Evolutionary conservation across 768 basidiomycete species (phyloP), one percentile per base, ranked within the genome.

Genomic region (Hemileccinum rubropunctum): DNA sequence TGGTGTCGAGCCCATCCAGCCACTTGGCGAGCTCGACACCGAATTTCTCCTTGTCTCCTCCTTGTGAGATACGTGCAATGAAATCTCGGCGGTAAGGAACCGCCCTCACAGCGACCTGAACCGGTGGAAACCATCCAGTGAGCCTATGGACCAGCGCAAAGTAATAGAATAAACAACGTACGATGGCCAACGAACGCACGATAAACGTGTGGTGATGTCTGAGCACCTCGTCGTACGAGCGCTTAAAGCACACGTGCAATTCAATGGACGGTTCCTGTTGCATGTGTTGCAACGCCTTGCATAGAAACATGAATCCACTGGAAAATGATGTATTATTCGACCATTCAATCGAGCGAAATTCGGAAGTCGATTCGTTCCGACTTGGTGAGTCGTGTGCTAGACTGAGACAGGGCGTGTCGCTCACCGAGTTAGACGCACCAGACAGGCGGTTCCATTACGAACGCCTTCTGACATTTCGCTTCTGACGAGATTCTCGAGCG

Each of bases 271-370:
- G 67, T 57, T 88, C 81, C 6, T 64, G 65, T 55, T 84, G 86
- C 74, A 82, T 79, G 58, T 82, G 74, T 63, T 82, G 78, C 34
- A 90, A 73, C 13, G 86, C 86, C 53, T 75, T 74, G 64, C 81
- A 85, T 3, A 83, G 82, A 58, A 89, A 84, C 40, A 77, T 71
- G 42, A 88, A 75, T 14, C 87, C 87, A 35, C 87, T 88, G 53
- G 33, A 50, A 28, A 5, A 33, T 9, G 33, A 17, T 4, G 28
- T 12, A 20, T 30, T 3, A 23, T 23, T 3, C 23, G 6, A 6
- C 23, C 23, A 23, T 30, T 4, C 28, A 9, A 30, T 12, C 9
- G 28, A 26, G 45, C 21, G 37, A 8, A 4, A 9, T 47, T 50
- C n/a, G 12, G 14, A 6, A 17, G 59, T 40, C 53, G 28, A 33